These are phyloP conservation scores for Plasmopara viticola DNA, from an alignment of 352 stramenopile species.

Conservation along the genomic window DNA sequence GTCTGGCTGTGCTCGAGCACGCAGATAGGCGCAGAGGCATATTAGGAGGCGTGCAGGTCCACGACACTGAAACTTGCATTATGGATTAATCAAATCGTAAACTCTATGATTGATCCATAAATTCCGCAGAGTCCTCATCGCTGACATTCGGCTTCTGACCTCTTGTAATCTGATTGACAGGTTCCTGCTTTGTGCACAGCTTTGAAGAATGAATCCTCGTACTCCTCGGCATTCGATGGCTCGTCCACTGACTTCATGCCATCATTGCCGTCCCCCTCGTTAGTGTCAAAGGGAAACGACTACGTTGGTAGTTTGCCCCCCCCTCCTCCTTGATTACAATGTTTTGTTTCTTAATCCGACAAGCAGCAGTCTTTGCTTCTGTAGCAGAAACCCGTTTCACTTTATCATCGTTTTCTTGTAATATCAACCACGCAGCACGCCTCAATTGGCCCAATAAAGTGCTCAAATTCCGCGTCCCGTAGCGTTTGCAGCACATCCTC, in stretches of 20 bases:
- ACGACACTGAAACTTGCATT: no score
- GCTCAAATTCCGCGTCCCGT: slow-evolving; percentile 65
- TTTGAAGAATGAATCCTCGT: slow-evolving; percentile 72
- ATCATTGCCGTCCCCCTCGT: slow-evolving; percentile 55
- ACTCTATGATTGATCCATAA: no score
- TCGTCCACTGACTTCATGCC: slow-evolving; percentile 75
- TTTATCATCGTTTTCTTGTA: neutral
- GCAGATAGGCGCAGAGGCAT: no score
- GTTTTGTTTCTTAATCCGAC: slow-evolving; percentile 26
- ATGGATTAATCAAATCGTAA: no score
- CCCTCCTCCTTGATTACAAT: slow-evolving; percentile 15
- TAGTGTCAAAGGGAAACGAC: slow-evolving; percentile 8
- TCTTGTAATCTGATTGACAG: no score
- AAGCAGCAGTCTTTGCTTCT: slow-evolving; percentile 44
- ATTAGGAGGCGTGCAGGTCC: no score
- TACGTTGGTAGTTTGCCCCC: slow-evolving; percentile 28
- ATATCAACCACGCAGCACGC: slow-evolving; percentile 55
- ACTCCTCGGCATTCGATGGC: slow-evolving; percentile 67
- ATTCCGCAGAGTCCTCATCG: no score
- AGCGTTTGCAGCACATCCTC: slow-evolving; percentile 71
- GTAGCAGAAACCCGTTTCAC: slow-evolving; percentile 5
- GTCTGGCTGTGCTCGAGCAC: no score
- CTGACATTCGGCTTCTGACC: no score
- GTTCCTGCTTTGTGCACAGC: no score
- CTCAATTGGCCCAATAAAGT: slow-evolving; percentile 65